phyloP scores from a whole-genome alignment of 495 filamentous ascomycete genomes.

The Cenococcum geophilum region DNA sequence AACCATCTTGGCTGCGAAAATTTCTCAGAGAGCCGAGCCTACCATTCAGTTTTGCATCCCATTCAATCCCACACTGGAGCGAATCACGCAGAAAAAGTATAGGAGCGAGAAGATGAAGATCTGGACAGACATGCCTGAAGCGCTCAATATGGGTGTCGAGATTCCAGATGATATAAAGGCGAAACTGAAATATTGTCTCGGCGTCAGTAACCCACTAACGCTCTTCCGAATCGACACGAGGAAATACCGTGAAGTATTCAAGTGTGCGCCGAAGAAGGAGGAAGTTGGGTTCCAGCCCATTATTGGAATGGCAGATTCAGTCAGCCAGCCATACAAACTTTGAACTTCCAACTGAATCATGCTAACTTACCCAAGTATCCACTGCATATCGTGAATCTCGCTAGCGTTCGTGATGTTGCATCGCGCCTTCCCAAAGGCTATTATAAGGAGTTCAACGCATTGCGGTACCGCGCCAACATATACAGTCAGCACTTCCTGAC shows the following conservation, averaged over 20 bases:
- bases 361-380: slow-evolving; percentile 55
- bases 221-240: slow-evolving; percentile 65
- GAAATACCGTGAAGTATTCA: slow-evolving; percentile 60
- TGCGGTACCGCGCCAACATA: slow-evolving; percentile 80
- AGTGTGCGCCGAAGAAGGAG: slow-evolving; percentile 65
- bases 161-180: slow-evolving; percentile 46
- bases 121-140: slow-evolving; percentile 63
- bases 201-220: slow-evolving; percentile 56
- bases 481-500: slow-evolving; percentile 45
- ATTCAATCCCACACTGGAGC: slow-evolving; percentile 51
- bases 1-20: slow-evolving; percentile 27
- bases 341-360: neutral
- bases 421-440: slow-evolving; percentile 22
- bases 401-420: slow-evolving; percentile 60
- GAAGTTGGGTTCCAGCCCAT: slow-evolving; percentile 68
- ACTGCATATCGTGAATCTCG: slow-evolving; percentile 70
- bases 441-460: slow-evolving; percentile 49
- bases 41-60: slow-evolving; percentile 53
- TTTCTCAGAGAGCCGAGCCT: slow-evolving; percentile 19
- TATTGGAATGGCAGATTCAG: slow-evolving; percentile 77
- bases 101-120: slow-evolving; percentile 59
- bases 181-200: slow-evolving; percentile 53
- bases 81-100: slow-evolving; percentile 51
- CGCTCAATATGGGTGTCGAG: slow-evolving; percentile 45
- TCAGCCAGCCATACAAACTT: slow-evolving; percentile 34